Percentiles rank a stretch among this genome's conserved stretches.
Evolutionary conservation across 352 stramenopile species (phyloP).

Genomic region (Globisporangium radiosum): DNA sequence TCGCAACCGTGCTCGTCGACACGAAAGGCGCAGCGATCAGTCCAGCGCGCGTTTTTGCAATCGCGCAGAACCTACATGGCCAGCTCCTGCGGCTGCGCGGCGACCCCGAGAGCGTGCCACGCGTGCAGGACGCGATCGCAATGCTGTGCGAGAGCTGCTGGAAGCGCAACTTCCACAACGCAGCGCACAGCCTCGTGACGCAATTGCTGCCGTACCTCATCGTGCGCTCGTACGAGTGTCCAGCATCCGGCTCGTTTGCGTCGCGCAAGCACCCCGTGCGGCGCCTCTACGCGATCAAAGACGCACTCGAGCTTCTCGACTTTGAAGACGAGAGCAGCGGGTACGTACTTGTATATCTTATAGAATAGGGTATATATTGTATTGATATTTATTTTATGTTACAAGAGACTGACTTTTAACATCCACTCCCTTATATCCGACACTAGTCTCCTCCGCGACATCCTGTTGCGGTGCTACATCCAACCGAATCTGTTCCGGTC

Average conservation of each 20-base stretch:
- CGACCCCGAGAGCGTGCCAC: conserved; percentile 27
- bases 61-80: conserved; percentile 62
- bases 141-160: conserved; percentile 71
- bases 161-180: conserved; percentile 52
- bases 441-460: conserved; percentile 53
- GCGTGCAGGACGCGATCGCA: conserved; percentile 64
- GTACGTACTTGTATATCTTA: conserved; percentile 13
- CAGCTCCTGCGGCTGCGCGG: conserved; percentile 50
- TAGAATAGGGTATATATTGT: background rate
- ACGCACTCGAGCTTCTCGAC: conserved; percentile 70
- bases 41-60: conserved; percentile 44
- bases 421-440: background rate
- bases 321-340: conserved; percentile 80
- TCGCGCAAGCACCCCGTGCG: conserved; percentile 69
- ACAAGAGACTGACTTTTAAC: background rate
- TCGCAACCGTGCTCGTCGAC: conserved; percentile 56
- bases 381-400: background rate
- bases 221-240: conserved; percentile 68
- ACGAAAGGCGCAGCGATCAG: conserved; percentile 42
- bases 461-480: conserved; percentile 85
- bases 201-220: conserved; percentile 82
- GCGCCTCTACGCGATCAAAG: conserved; percentile 67
- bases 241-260: conserved; percentile 40
- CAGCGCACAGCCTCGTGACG: conserved; percentile 66
- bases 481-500: conserved; percentile 81